Evolutionary conservation across 371 early-diverging fungal species (phyloP).

Genomic region (Amoeboaphelidium protococcarum): DNA sequence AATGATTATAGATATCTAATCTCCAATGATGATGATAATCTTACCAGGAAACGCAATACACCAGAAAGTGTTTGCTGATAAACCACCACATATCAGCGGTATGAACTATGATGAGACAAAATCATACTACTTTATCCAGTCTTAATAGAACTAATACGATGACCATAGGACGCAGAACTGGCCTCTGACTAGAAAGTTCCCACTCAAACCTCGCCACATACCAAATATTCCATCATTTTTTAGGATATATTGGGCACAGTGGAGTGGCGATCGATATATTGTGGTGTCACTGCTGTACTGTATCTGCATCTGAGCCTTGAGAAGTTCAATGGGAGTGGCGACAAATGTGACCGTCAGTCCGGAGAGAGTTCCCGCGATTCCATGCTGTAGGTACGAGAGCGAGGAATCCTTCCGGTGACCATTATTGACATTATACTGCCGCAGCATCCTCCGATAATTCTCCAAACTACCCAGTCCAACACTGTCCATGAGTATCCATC

Average conservation of each 20-base stretch:
- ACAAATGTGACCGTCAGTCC: constrained; percentile 66
- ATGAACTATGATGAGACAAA: constrained; percentile 22
- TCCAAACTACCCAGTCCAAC: constrained; percentile 22
- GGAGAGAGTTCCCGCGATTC: constrained; percentile 29
- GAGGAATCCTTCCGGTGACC: too few relatives aligned
- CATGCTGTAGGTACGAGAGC: constrained; percentile 9
- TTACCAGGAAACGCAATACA: constrained; percentile 50
- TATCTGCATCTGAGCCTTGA: constrained; percentile 38
- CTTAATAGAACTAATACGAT: constrained; percentile 26
- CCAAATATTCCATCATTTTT: constrained; percentile 42
- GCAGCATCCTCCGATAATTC: neutral
- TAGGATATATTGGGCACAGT: constrained; percentile 49
- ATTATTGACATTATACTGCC: neutral
- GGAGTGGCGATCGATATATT: constrained; percentile 52
- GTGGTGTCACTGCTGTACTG: constrained; percentile 48
- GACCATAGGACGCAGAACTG: constrained; percentile 77
- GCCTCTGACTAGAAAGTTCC: constrained; percentile 51
- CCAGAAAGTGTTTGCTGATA: constrained; percentile 77
- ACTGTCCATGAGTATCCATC: constrained; percentile 77
- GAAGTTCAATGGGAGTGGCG: constrained; percentile 63
- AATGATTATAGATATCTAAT: too few relatives aligned
- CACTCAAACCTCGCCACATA: constrained; percentile 51
- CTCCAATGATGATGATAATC: too few relatives aligned
- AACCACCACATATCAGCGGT: constrained; percentile 62
- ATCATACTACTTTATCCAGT: constrained; percentile 6